Base-by-base conservation (phyloP, 371 early-diverging fungal genomes). In the Syncephalastrum contaminatum region DNA sequence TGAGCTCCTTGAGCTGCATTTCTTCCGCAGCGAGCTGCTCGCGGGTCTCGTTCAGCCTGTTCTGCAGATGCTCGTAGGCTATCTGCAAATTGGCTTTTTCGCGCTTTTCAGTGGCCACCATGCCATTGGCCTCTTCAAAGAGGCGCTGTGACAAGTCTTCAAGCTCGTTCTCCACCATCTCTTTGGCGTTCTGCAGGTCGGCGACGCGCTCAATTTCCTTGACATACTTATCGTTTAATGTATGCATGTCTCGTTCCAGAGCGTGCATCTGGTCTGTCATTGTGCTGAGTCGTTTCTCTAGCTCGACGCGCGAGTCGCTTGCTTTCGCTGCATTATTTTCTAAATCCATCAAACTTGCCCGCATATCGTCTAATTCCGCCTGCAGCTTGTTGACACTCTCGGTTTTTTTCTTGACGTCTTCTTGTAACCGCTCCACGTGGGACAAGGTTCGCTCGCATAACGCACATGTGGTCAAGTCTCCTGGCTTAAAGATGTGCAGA, bases 171-270 rank as follows among this genome's bases (percentile, higher is more conserved):
- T 93, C 91, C 5, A 93, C 83, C 56, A 48, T n/a, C 54, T 87
- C 88, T 55, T 95, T 94, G 58, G 89, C 85, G 58, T 87, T 86
- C 61, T 94, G 92, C 53, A 97, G 80, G 62, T 94, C 95, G 4
- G 92, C 93, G 0, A 92, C 87, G 60, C 88, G 85, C 56, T 95
- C 93, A 50, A 95, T 92, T 66, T 91, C 92, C 54, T 91, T 90
- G n/a, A 91, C 83, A 39, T 84, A 87, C 60, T 87, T 87, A 24
- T 82, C 82, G 60, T 87, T 87, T 22, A 87, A 47, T 27, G 76
- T 42, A 15, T 74, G 61, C 67, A 87, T 72, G 56, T 85, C 86
- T 22, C 62, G 68, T 53, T 80, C 74, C 20, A 82, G 61, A 13
- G 74, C 69, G 36, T 58, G 45, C 8, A 82, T 70, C n/a, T 77